phyloP scores from a whole-genome alignment of 495 filamentous ascomycete species.

The Hypoxylon crocopeplum region DNA sequence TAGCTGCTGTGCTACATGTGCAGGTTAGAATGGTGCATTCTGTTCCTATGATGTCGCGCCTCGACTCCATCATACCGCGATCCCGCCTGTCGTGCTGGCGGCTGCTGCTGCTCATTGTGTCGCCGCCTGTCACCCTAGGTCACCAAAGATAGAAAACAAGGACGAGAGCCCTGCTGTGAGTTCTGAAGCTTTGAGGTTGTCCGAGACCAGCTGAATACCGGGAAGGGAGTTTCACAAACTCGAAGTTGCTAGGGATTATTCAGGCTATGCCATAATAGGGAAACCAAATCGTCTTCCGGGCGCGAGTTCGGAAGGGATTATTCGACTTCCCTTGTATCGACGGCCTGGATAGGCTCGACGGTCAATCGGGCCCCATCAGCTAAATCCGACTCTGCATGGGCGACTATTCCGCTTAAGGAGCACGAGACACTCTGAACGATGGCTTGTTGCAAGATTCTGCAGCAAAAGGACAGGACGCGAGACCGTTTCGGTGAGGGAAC shows the following conservation, averaged over 20 bases:
- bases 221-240: conserved; percentile 3
- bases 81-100: neutral
- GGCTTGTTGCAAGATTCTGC: conserved; percentile 22
- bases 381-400: conserved; percentile 12
- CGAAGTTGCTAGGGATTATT: conserved; percentile 10
- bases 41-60: conserved; percentile 13
- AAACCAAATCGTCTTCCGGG: conserved; percentile 13
- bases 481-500: conserved; percentile 20
- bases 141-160: conserved; percentile 1
- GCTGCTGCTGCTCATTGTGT: neutral
- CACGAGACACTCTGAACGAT: conserved; percentile 10
- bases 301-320: conserved; percentile 12
- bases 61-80: conserved; percentile 5
- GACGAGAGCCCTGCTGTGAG: neutral
- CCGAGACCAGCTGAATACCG: conserved; percentile 9
- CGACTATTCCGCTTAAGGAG: conserved; percentile 18
- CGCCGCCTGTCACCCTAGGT: neutral
- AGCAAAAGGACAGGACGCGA: conserved; percentile 16
- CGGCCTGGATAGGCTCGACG: conserved; percentile 13
- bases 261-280: conserved; percentile 23
- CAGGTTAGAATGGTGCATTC: neutral
- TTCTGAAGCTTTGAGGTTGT: conserved; percentile 6
- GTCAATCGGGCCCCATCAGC: conserved; percentile 7
- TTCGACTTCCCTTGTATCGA: conserved; percentile 11
- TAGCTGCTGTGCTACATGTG: conserved; percentile 20